Percentiles rank a stretch among this genome's conserved stretches.
Evolutionary conservation across 148 eudicot species (phyloP).

Genomic region (Tetragonia tetragonoides): DNA sequence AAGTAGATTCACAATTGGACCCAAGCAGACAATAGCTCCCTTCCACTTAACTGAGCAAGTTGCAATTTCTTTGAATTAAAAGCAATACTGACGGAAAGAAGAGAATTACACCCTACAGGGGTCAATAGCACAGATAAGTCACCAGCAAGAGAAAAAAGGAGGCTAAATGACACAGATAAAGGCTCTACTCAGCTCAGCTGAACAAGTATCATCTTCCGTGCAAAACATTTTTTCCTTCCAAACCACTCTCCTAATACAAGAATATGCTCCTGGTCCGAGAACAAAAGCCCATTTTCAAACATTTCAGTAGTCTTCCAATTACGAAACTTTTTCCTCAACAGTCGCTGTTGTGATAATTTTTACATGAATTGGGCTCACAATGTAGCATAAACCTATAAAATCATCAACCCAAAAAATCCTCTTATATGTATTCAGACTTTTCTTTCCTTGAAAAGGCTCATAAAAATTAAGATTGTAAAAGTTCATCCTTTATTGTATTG

Average conservation of each 20-base stretch:
- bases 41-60: neutral
- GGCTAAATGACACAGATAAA: neutral
- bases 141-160: neutral
- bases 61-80: neutral
- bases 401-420: neutral
- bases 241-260: neutral
- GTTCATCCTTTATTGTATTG: neutral
- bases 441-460: neutral
- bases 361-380: neutral
- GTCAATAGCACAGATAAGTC: neutral
- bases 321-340: neutral
- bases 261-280: neutral
- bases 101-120: neutral
- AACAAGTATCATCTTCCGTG: neutral
- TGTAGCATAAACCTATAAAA: neutral
- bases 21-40: neutral
- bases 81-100: neutral
- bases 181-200: neutral
- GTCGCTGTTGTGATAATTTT: neutral
- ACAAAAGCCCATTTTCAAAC: neutral
- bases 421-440: neutral
- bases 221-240: neutral
- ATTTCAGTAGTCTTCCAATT: neutral
- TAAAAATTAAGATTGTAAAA: neutral
- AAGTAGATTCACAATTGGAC: neutral